Percentiles rank a stretch among this genome's conserved stretches.
Conservation (phyloP, 768 basidiomycete species). For the Pholiota conissans region DNA sequence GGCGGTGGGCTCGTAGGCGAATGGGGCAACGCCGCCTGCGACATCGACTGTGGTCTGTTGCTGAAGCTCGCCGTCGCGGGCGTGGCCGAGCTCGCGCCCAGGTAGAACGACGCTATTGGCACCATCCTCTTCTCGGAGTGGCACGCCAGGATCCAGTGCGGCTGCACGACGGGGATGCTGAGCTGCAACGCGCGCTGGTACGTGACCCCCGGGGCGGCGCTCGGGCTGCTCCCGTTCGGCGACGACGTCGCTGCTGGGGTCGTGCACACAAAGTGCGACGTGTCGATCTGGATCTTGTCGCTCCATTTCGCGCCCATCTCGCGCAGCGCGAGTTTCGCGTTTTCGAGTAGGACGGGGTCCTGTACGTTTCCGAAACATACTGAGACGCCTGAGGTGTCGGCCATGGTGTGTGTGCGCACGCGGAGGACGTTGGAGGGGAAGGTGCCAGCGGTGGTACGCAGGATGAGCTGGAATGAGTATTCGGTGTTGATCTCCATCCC, state of each 20-base stretch:
- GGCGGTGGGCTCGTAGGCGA: constrained; percentile 37
- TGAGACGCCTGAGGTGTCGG: constrained; percentile 90
- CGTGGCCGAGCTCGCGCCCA: constrained; percentile 62
- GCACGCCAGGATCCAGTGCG: constrained; percentile 93
- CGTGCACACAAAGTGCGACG: constrained; percentile 97
- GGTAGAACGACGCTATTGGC: constrained; percentile 79
- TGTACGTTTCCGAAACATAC: constrained; percentile 94
- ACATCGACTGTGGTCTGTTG: constrained; percentile 74
- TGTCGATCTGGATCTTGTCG: constrained; percentile 94
- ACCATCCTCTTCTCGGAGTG: constrained; percentile 86
- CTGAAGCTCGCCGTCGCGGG: constrained; percentile 40
- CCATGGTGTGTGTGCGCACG: constrained; percentile 90
- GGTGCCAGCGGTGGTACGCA: constrained; percentile 91
- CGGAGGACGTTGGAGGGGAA: constrained; percentile 83
- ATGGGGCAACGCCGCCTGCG: constrained; percentile 57
- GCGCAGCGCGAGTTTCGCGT: constrained; percentile 75
- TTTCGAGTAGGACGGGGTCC: constrained; percentile 72
- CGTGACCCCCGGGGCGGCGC: constrained; percentile 73
- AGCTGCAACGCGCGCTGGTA: constrained; percentile 95
- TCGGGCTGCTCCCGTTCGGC: constrained; percentile 49
- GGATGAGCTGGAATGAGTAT: constrained; percentile 92
- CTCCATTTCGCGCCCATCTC: constrained; percentile 92
- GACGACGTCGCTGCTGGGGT: constrained; percentile 72
- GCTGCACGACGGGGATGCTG: constrained; percentile 93
- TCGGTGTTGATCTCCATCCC: constrained; percentile 80